Percentiles rank a stretch among this genome's conserved stretches.
Evolutionary conservation across 1,284 basidiomycete genomes (phyloP).

Genomic region (Apiotrichum mycotoxinovorans): DNA sequence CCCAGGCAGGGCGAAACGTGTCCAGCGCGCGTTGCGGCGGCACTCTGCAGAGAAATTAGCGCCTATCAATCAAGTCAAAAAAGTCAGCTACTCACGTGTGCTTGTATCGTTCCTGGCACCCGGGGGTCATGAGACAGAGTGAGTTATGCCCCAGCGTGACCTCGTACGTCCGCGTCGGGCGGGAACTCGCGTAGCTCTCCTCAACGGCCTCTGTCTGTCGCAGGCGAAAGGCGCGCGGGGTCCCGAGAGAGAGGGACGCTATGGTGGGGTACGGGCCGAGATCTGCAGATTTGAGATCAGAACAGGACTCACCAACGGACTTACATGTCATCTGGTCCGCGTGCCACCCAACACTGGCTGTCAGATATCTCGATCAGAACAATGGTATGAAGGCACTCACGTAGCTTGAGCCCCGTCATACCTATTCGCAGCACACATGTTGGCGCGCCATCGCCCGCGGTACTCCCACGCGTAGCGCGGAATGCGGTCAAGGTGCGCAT

Average conservation of each 20-base stretch:
- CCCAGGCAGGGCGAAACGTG: slow-evolving; percentile 63
- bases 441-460: slow-evolving; percentile 73
- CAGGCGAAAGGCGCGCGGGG: slow-evolving; percentile 68
- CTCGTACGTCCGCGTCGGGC: slow-evolving; percentile 69
- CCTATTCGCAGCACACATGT: slow-evolving; percentile 86
- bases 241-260: slow-evolving; percentile 85
- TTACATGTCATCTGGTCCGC: slow-evolving; percentile 59
- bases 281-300: slow-evolving; percentile 51
- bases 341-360: slow-evolving; percentile 70
- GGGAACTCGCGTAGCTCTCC: slow-evolving; percentile 55
- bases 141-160: slow-evolving; percentile 80
- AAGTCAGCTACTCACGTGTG: slow-evolving; percentile 44
- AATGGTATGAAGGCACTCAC: slow-evolving; percentile 20
- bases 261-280: slow-evolving; percentile 90
- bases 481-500: slow-evolving; percentile 64
- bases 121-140: slow-evolving; percentile 87
- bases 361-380: background rate
- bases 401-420: slow-evolving; percentile 74
- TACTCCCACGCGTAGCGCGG: slow-evolving; percentile 70
- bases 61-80: background rate
- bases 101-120: slow-evolving; percentile 85
- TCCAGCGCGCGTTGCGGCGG: slow-evolving; percentile 74
- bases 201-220: slow-evolving; percentile 49
- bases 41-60: slow-evolving; percentile 49
- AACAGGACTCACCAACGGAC: slow-evolving; percentile 9